phyloP scores from a whole-genome alignment of 2,329 filamentous ascomycete species.

The Coniochaeta sp. region DNA sequence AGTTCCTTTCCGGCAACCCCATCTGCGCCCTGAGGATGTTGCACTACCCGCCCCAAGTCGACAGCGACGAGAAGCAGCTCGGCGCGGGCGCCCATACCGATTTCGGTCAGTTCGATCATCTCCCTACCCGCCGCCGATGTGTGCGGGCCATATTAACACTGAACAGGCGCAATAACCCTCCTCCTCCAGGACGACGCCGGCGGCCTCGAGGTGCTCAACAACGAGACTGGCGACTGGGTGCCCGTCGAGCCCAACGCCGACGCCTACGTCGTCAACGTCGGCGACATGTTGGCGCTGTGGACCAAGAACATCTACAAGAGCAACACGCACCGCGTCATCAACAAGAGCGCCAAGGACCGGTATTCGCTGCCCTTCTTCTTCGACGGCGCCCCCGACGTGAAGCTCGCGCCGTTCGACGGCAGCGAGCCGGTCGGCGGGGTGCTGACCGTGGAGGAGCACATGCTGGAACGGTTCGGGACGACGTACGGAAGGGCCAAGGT shows the following conservation, averaged over 20 bases:
- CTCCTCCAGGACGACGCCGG: conserved; percentile 43
- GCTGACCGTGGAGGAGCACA: conserved; percentile 23
- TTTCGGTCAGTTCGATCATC: conserved; percentile 36
- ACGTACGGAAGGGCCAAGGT: background rate
- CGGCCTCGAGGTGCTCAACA: conserved; percentile 44
- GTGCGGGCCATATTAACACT: too few species aligned
- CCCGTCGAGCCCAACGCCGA: conserved; percentile 33
- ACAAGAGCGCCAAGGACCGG: conserved; percentile 38
- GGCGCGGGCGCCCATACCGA: conserved; percentile 44
- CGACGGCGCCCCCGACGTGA: conserved; percentile 40
- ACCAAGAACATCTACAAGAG: conserved; percentile 45
- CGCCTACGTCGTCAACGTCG: conserved; percentile 44
- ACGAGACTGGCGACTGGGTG: conserved; percentile 34
- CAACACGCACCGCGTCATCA: conserved; percentile 48
- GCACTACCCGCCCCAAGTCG: conserved; percentile 38
- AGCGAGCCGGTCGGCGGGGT: conserved; percentile 15
- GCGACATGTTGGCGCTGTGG: conserved; percentile 41
- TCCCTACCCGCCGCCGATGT: conserved; percentile 24
- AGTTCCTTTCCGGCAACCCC: conserved; percentile 32
- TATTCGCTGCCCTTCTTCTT: conserved; percentile 53
- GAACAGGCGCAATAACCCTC: conserved; percentile 36
- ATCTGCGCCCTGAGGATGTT: conserved; percentile 37
- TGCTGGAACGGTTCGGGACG: conserved; percentile 19
- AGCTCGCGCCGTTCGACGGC: conserved; percentile 23
- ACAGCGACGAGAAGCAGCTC: conserved; percentile 20